These are phyloP conservation scores for Cytospora leucostoma DNA, from an alignment of 2,329 filamentous ascomycete species.

Conservation along the genomic window DNA sequence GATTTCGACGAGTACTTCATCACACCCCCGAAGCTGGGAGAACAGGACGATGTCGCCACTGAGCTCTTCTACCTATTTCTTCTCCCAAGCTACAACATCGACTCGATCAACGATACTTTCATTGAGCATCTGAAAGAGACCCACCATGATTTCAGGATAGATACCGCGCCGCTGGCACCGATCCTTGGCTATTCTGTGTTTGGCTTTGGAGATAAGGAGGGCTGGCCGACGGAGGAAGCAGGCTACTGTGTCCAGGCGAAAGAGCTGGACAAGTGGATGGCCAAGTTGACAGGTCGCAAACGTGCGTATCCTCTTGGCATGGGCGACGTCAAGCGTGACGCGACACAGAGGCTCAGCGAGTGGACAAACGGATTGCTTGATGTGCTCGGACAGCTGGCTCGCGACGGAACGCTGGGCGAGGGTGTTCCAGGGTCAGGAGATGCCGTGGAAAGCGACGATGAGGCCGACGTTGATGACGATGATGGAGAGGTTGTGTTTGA, in stretches of 20 bases:
- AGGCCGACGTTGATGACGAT: conserved; percentile 62
- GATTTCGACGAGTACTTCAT: conserved; percentile 95
- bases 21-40: conserved; percentile 63
- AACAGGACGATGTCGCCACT: conserved; percentile 45
- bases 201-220: conserved; percentile 87
- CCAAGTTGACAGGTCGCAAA: conserved; percentile 85
- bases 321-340: conserved; percentile 80
- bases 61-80: conserved; percentile 82
- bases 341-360: conserved; percentile 66
- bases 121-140: conserved; percentile 87
- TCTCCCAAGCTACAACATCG: conserved; percentile 91
- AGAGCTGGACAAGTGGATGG: conserved; percentile 93
- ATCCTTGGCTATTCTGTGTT: conserved; percentile 90
- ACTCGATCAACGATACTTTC: conserved; percentile 86
- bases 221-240: conserved; percentile 87
- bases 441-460: conserved; percentile 80
- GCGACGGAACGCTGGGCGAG: conserved; percentile 61
- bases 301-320: conserved; percentile 86
- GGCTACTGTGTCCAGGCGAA: conserved; percentile 93
- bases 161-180: conserved; percentile 76
- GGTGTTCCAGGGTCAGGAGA: conserved; percentile 79
- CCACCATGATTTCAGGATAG: conserved; percentile 94
- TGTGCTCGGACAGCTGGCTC: conserved; percentile 64
- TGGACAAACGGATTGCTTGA: conserved; percentile 77
- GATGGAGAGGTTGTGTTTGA: conserved; percentile 56